Conservation (phyloP, 2,329 filamentous ascomycete species). For the Tolypocladium ophioglossoides region DNA sequence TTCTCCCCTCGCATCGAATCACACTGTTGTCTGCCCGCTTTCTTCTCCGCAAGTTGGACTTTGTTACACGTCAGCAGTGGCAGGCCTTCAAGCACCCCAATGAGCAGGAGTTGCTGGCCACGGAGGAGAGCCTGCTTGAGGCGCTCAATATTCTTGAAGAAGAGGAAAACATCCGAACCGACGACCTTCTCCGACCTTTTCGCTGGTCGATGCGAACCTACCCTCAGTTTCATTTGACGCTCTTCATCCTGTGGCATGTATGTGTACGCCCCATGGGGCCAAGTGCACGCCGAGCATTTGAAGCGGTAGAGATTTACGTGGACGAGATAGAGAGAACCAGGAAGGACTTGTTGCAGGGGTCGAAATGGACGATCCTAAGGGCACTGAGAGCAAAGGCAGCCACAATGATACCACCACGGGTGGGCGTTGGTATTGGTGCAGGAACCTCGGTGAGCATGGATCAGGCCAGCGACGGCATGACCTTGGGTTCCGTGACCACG, state of each 20-base stretch:
- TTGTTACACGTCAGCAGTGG: neutral
- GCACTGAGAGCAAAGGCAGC: neutral
- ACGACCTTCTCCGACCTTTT: neutral
- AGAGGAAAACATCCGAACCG: neutral
- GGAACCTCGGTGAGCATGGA: neutral
- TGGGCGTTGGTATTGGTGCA: neutral
- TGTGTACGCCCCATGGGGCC: neutral
- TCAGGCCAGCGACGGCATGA: neutral
- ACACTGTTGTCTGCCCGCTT: neutral
- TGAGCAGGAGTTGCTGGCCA: neutral
- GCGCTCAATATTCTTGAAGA: neutral
- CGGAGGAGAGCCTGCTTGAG: neutral
- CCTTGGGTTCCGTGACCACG: neutral
- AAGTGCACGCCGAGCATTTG: neutral
- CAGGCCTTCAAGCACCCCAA: neutral
- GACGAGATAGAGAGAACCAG: neutral
- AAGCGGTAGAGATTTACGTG: neutral
- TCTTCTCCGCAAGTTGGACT: neutral
- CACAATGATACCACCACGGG: neutral
- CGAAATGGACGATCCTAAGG: neutral
- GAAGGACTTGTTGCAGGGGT: neutral
- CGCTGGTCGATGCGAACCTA: neutral
- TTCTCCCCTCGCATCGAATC: neutral
- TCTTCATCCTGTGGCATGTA: neutral
- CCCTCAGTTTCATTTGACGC: neutral